Evolutionary conservation across 305 asterid genomes (phyloP).

Genomic region (Plantago coronopus): DNA sequence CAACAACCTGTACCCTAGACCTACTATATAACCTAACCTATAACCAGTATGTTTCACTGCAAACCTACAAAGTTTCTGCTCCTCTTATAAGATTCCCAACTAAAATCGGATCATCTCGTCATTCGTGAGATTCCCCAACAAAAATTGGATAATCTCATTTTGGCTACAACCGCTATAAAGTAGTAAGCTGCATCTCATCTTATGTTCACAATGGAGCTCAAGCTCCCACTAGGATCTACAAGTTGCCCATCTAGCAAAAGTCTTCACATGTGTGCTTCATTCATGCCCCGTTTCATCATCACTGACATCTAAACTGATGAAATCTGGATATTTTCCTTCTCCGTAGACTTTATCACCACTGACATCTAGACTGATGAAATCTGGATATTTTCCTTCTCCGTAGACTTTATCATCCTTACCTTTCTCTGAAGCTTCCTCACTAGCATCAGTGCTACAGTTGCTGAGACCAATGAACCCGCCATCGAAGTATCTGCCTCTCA

Average conservation of each 20-base stretch:
- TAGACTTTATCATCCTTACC: constrained; percentile 39
- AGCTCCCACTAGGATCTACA: constrained; percentile 31
- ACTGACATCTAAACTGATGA: constrained; percentile 56
- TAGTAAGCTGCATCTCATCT: constrained; percentile 18
- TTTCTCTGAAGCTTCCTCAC: constrained; percentile 30
- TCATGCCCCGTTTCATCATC: constrained; percentile 40
- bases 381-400: constrained; percentile 49
- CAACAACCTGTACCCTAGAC: constrained; percentile 27
- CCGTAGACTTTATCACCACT: constrained; percentile 33
- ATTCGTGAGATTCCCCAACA: no score
- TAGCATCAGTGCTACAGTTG: constrained; percentile 28
- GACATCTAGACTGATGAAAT: constrained; percentile 65
- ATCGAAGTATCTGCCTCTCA: constrained; percentile 82
- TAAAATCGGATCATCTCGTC: no score
- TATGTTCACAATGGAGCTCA: constrained; percentile 32
- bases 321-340: constrained; percentile 58
- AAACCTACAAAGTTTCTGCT: constrained; percentile 13
- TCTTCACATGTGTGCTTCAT: constrained; percentile 22
- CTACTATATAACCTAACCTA: constrained; percentile 22
- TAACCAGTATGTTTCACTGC: constrained; percentile 7
- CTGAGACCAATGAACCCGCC: constrained; percentile 41
- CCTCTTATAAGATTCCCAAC: background rate
- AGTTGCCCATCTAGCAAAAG: constrained; percentile 15
- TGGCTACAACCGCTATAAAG: constrained; percentile 21
- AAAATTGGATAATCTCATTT: constrained; percentile 8